phyloP scores from a whole-genome alignment of 192 early-diverging fungal species.

The Kickxella alabastrina region DNA sequence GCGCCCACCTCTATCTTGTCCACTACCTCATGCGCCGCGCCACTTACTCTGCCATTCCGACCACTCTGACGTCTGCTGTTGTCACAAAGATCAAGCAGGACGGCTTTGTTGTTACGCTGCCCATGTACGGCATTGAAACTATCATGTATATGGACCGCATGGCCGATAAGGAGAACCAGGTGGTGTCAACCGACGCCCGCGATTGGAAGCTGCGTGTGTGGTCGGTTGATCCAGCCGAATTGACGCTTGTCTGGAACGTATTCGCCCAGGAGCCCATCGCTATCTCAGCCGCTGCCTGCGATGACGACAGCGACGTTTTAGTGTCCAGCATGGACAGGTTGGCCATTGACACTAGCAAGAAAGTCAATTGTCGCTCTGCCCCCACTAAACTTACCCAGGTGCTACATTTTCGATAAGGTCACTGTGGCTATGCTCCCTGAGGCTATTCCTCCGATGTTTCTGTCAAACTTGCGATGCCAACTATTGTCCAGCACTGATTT shows the following conservation, averaged over 20 bases:
- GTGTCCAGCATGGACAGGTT: neutral
- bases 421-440: conserved; percentile 52
- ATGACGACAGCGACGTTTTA: conserved; percentile 17
- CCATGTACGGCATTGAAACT: conserved; percentile 82
- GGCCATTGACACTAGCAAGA: neutral
- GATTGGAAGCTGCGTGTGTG: conserved; percentile 27
- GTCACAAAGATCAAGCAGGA: conserved; percentile 83
- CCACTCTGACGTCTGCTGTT: conserved; percentile 23
- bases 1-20: conserved; percentile 84
- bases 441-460: conserved; percentile 6
- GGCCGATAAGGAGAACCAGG: conserved; percentile 22
- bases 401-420: conserved; percentile 75
- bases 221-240: conserved; percentile 16
- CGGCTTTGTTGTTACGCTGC: conserved; percentile 79
- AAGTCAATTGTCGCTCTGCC: no score
- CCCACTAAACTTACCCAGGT: conserved; percentile 33
- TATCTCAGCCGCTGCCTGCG: conserved; percentile 9
- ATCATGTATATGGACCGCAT: conserved; percentile 64
- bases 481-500: neutral
- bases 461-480: conserved; percentile 12
- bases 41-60: conserved; percentile 58
- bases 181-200: conserved; percentile 16
- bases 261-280: neutral
- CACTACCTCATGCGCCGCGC: conserved; percentile 59
- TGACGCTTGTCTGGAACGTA: conserved; percentile 26